A percentile compares a stretch with the other conserved stretches of the same genome.
These are phyloP conservation scores for Diaporthe citriasiana DNA, from an alignment of 2,329 filamentous ascomycete species.

Conservation along the genomic window DNA sequence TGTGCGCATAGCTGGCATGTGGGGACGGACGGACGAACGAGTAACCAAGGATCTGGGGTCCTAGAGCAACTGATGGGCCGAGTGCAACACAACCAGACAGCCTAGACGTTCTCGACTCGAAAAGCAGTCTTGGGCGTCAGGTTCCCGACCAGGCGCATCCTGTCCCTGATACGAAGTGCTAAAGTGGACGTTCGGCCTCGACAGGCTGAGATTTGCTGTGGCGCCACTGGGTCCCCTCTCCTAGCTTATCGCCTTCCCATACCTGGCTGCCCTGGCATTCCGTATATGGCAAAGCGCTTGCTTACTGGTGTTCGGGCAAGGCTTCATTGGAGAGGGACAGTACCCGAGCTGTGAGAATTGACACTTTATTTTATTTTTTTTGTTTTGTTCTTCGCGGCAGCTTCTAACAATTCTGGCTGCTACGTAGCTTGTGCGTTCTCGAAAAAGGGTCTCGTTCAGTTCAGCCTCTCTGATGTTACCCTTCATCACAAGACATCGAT, in stretches of 20 bases:
- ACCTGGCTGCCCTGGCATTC: conserved; percentile 6
- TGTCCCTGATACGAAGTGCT: conserved; percentile 17
- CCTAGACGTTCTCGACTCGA: conserved; percentile 10
- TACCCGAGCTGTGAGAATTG: neutral
- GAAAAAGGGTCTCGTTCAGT: neutral
- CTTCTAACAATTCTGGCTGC: neutral
- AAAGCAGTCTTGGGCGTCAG: conserved; percentile 1
- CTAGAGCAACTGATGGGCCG: neutral
- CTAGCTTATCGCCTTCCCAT: conserved; percentile 18
- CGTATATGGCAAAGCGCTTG: conserved; percentile 12
- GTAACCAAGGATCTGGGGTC: neutral
- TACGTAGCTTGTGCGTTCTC: conserved; percentile 18
- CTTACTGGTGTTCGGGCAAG: neutral
- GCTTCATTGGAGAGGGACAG: neutral
- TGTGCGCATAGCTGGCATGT: neutral
- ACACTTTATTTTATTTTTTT: neutral
- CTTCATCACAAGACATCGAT: conserved; percentile 28
- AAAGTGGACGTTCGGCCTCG: neutral
- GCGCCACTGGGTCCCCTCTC: neutral
- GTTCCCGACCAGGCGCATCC: conserved; percentile 11
- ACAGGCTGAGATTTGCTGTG: conserved; percentile 32
- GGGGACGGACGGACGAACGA: neutral
- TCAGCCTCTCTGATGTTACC: conserved; percentile 21
- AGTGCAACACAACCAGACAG: conserved; percentile 19
- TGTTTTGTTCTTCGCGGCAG: neutral